Percentiles rank a stretch among this genome's conserved stretches.
These are phyloP conservation scores for Pluteus cervinus DNA, from an alignment of 768 basidiomycete species.

Conservation along the genomic window DNA sequence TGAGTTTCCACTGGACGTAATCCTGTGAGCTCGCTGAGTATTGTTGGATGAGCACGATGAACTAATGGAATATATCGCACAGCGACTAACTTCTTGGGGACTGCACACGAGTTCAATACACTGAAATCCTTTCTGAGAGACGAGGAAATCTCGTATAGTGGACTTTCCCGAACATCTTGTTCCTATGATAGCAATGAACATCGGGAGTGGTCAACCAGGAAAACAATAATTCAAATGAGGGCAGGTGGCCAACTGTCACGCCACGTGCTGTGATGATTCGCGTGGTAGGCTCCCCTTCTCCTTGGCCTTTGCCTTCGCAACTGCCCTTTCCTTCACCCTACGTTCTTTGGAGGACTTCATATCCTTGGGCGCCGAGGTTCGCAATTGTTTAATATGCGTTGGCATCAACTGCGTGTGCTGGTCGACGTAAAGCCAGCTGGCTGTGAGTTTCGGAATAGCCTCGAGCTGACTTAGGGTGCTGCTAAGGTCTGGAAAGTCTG, in stretches of 20 bases:
- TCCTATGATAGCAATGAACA: slow-evolving; percentile 69
- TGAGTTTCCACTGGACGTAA: slow-evolving; percentile 27
- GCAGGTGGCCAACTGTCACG: too few relatives aligned
- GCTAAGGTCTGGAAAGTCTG: slow-evolving; percentile 31
- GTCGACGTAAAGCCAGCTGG: slow-evolving; percentile 54
- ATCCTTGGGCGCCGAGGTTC: slow-evolving; percentile 73
- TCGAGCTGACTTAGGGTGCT: slow-evolving; percentile 34
- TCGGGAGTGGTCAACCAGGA: slow-evolving; percentile 16
- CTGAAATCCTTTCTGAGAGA: slow-evolving; percentile 52
- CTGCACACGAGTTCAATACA: too few relatives aligned
- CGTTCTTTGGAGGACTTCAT: slow-evolving; percentile 64
- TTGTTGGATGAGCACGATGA: too few relatives aligned
- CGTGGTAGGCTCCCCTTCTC: slow-evolving; percentile 7
- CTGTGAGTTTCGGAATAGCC: slow-evolving; percentile 48
- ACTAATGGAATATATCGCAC: too few relatives aligned
- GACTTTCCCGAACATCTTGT: slow-evolving; percentile 59
- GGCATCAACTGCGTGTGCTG: slow-evolving; percentile 39
- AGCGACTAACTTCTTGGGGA: too few relatives aligned
- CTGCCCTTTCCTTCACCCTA: slow-evolving; percentile 42
- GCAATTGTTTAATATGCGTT: slow-evolving; percentile 78
- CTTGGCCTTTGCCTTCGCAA: slow-evolving; percentile 23
- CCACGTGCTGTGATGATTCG: too few relatives aligned
- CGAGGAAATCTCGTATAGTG: slow-evolving; percentile 52
- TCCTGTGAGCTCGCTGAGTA: too few relatives aligned
- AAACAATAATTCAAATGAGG: too few relatives aligned